Evolutionary conservation across 495 filamentous ascomycete genomes (phyloP).

Genomic region (Jackrogersella multiformis): DNA sequence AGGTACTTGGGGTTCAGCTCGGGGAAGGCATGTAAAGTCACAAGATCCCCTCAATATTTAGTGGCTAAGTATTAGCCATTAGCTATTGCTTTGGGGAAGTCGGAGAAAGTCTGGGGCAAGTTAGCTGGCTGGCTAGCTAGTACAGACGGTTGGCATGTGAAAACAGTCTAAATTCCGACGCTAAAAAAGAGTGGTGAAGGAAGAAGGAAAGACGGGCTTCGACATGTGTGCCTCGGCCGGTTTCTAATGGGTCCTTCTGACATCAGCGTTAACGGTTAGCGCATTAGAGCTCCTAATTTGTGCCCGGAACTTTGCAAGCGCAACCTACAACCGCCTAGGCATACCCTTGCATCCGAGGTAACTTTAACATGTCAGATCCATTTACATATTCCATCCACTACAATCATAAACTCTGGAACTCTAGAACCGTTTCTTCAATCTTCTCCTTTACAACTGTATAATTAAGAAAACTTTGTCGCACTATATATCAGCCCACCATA

Average conservation of each 20-base stretch:
- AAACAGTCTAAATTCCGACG: slow-evolving; percentile 16
- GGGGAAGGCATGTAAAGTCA: not conserved
- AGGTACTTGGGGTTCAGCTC: not conserved
- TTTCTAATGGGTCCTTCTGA: slow-evolving; percentile 35
- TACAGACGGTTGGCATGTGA: slow-evolving; percentile 38
- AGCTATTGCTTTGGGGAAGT: not conserved
- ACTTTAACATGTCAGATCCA: not conserved
- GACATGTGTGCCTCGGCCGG: slow-evolving; percentile 43
- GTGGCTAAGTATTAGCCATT: not conserved
- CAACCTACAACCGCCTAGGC: no score
- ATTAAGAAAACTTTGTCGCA: no score
- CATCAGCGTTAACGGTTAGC: slow-evolving; percentile 40
- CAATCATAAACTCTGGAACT: slow-evolving; percentile 18
- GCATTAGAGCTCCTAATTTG: slow-evolving; percentile 11
- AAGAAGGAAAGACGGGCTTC: not conserved
- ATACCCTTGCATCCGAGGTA: slow-evolving; percentile 39
- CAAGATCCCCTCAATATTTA: not conserved
- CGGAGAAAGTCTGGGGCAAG: slow-evolving; percentile 13
- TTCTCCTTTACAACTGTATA: slow-evolving; percentile 3
- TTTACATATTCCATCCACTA: not conserved
- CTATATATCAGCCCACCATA: not conserved
- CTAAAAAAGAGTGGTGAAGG: slow-evolving; percentile 3
- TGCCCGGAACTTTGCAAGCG: slow-evolving; percentile 31
- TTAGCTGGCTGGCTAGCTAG: no score
- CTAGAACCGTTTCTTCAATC: slow-evolving; percentile 5